Conservation (phyloP, 208 protist species). For the Leishmania braziliensis region DNA sequence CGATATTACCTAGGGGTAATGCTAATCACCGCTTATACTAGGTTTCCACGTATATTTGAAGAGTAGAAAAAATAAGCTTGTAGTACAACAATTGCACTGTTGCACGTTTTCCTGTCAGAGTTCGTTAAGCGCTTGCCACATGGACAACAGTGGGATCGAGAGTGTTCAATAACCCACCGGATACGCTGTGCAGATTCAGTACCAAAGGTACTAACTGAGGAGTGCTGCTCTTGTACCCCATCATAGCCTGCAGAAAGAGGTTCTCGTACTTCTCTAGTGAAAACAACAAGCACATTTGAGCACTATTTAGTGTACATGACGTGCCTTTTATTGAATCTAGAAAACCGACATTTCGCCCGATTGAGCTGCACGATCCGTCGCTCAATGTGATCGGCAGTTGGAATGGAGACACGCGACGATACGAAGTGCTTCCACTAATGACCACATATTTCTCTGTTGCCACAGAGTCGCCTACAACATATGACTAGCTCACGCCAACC, state of each 20-base stretch:
- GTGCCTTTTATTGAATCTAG: constrained; percentile 54
- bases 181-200: constrained; percentile 38
- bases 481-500: constrained; percentile 5
- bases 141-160: constrained; percentile 29
- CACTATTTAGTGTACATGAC: constrained; percentile 49
- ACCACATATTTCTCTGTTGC: constrained; percentile 31
- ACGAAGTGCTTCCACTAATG: constrained; percentile 15
- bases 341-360: constrained; percentile 45
- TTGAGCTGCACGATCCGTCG: constrained; percentile 47
- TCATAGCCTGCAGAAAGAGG: constrained; percentile 45
- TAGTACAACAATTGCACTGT: constrained; percentile 48
- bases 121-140: constrained; percentile 24
- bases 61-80: constrained; percentile 43
- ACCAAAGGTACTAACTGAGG: constrained; percentile 32
- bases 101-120: constrained; percentile 40
- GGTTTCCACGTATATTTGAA: constrained; percentile 21
- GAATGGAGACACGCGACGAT: constrained; percentile 41
- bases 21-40: constrained; percentile 34
- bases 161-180: constrained; percentile 32
- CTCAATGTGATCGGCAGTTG: constrained; percentile 35
- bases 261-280: constrained; percentile 44
- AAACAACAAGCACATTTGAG: constrained; percentile 48
- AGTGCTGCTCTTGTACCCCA: constrained; percentile 8
- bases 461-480: constrained; percentile 36
- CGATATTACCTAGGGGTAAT: constrained; percentile 30